A percentile compares a stretch with the other conserved stretches of the same genome.
These are phyloP conservation scores for Coemansia sp. DNA, from an alignment of 192 early-diverging fungal species.

Conservation along the genomic window DNA sequence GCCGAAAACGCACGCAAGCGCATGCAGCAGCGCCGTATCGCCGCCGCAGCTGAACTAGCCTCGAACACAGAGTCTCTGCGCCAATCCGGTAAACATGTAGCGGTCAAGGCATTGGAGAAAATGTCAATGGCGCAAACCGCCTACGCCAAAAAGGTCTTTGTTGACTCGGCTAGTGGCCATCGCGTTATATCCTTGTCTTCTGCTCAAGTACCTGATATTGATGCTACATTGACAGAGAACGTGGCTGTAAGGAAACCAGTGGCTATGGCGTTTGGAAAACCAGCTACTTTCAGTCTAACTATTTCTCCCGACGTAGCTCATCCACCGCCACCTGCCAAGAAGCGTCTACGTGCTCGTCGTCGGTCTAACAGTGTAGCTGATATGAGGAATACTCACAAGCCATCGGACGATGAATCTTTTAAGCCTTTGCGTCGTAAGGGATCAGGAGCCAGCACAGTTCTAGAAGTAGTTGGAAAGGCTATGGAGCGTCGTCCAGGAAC, in stretches of 20 bases:
- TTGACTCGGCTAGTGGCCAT: slow-evolving; percentile 25
- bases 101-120: slow-evolving; percentile 21
- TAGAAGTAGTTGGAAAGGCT: slow-evolving; percentile 48
- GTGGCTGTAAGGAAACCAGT: slow-evolving; percentile 29
- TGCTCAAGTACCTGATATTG: slow-evolving; percentile 12
- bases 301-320: slow-evolving; percentile 16
- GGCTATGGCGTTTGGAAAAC: slow-evolving; percentile 50
- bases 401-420: slow-evolving; percentile 17
- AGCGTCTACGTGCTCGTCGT: slow-evolving; percentile 43
- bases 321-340: slow-evolving; percentile 39
- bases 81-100: slow-evolving; percentile 32
- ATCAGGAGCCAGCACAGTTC: slow-evolving; percentile 48
- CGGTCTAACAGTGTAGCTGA: slow-evolving; percentile 44
- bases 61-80: slow-evolving; percentile 33
- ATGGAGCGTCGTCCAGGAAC: slow-evolving; percentile 53
- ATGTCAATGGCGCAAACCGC: slow-evolving; percentile 33
- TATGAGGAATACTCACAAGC: slow-evolving; percentile 13
- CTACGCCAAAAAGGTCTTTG: slow-evolving; percentile 42
- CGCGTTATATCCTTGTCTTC: slow-evolving; percentile 17
- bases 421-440: slow-evolving; percentile 19
- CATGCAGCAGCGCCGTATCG: slow-evolving; percentile 15
- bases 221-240: slow-evolving; percentile 34
- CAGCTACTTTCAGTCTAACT: slow-evolving; percentile 40
- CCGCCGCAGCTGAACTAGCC: neutral
- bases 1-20: slow-evolving; percentile 50